Percentiles rank a stretch among this genome's conserved stretches.
phyloP scores from a whole-genome alignment of 2,329 filamentous ascomycete genomes.

The Escovopsis sp. region DNA sequence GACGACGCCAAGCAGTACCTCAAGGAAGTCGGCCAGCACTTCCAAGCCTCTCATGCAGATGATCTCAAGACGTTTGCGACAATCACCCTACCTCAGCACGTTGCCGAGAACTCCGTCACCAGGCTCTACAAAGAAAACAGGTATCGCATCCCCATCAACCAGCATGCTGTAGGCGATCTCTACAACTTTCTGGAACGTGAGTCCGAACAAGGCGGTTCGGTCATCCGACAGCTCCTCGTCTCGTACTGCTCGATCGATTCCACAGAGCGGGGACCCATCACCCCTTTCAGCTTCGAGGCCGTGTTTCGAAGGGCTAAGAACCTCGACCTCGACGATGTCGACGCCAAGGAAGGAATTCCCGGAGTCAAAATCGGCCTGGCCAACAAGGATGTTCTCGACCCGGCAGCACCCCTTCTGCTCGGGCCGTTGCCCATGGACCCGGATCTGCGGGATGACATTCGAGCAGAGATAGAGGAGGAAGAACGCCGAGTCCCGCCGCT shows the following conservation, averaged over 20 bases:
- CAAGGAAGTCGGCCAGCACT: constrained; percentile 48
- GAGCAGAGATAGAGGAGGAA: constrained; percentile 73
- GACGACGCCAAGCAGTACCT: constrained; percentile 64
- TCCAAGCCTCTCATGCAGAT: constrained; percentile 65
- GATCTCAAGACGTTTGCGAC: constrained; percentile 63
- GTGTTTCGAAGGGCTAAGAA: constrained; percentile 43
- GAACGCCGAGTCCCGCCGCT: constrained; percentile 62
- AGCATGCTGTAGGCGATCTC: constrained; percentile 66
- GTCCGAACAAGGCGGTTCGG: constrained; percentile 60
- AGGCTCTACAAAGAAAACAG: constrained; percentile 75
- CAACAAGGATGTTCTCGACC: constrained; percentile 45
- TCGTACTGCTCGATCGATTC: constrained; percentile 43
- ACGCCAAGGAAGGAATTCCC: constrained; percentile 50
- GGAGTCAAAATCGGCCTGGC: constrained; percentile 47
- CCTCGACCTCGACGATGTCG: constrained; percentile 46
- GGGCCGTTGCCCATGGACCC: constrained; percentile 73
- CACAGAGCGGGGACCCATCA: constrained; percentile 46
- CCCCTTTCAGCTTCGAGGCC: constrained; percentile 48
- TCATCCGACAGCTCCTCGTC: constrained; percentile 61
- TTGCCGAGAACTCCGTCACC: constrained; percentile 60
- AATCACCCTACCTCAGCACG: constrained; percentile 63
- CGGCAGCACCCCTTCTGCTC: constrained; percentile 49
- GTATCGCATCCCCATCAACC: constrained; percentile 81
- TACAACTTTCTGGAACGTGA: constrained; percentile 86
- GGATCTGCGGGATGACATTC: constrained; percentile 70